A percentile compares a stretch with the other conserved stretches of the same genome.
phyloP scores from a whole-genome alignment of 176 grass and related monocot genomes.

The Carex parvula region DNA sequence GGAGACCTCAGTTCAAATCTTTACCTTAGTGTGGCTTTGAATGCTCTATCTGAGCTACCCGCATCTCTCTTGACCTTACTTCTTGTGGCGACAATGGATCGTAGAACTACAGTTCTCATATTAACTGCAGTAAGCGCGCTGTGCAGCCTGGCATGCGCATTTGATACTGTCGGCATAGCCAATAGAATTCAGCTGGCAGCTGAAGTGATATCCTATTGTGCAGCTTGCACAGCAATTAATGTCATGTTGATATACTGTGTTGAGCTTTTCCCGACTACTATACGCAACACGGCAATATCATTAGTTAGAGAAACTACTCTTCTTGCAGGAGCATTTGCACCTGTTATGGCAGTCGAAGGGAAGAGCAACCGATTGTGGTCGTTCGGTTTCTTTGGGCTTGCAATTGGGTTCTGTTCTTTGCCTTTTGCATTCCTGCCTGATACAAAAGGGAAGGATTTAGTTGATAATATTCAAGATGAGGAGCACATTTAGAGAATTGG shows the following conservation, averaged over 20 bases:
- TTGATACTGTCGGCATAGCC: background rate
- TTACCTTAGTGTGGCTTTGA: slow-evolving; percentile 68
- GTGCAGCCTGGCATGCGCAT: slow-evolving; percentile 32
- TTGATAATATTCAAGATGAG: slow-evolving; percentile 83
- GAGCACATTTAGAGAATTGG: slow-evolving; percentile 11
- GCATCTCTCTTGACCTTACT: slow-evolving; percentile 39
- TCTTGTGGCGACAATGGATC: slow-evolving; percentile 41
- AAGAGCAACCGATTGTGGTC: slow-evolving; percentile 42
- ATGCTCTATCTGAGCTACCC: slow-evolving; percentile 67
- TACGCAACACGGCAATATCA: slow-evolving; percentile 80
- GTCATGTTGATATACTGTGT: slow-evolving; percentile 57
- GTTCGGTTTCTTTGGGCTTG: slow-evolving; percentile 61
- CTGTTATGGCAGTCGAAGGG: slow-evolving; percentile 56
- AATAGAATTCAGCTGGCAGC: slow-evolving; percentile 29
- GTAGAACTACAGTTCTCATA: slow-evolving; percentile 39
- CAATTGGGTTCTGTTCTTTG: slow-evolving; percentile 41
- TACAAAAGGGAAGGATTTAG: slow-evolving; percentile 55
- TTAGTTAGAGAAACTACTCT: slow-evolving; percentile 51
- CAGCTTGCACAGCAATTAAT: slow-evolving; percentile 65
- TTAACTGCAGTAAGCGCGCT: slow-evolving; percentile 18
- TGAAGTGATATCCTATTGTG: slow-evolving; percentile 56
- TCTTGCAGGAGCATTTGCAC: slow-evolving; percentile 55
- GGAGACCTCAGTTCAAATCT: slow-evolving; percentile 63
- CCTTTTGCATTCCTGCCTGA: slow-evolving; percentile 52
- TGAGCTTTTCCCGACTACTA: slow-evolving; percentile 79